Evolutionary conservation across 495 filamentous ascomycete genomes (phyloP), one percentile per base, ranked within the genome.

Genomic region (Clohesyomyces aquaticus): DNA sequence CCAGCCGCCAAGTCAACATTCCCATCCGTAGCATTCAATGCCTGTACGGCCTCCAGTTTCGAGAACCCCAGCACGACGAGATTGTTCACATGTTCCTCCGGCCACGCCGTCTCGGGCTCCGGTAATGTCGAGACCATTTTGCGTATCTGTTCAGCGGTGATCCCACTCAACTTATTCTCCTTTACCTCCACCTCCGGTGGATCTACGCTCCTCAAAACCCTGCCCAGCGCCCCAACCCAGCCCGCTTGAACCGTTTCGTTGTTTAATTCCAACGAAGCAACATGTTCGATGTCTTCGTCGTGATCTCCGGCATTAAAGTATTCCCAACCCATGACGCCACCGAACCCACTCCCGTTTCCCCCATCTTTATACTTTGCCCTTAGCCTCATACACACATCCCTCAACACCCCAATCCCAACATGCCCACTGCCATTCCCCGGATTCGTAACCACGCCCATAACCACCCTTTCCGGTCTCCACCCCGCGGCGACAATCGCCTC

Each of bases 1-100:
- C 89, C 87, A 53, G 93, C 92, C 19, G 94, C 94, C 56, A 86
- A 82, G 52, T 97, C 88, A 28, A 97, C 81, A 73, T 98, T 89
- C 6, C 94, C 94, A 21, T 85, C 86, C 16, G 91, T 90, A 22
- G 87, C 87, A 67, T 92, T 86, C 62, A 98, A 76, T 1, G 93
- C 93, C 47, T 84, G 84, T 61, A 93, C 81, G 1, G 91, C 93
- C 62, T 91, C 80, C 35, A 89, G 85, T 55, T 87, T 86, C 10
- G 83, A 82, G 72, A 95, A 91, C 0, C 94, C 94, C 41, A 98
- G 79, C 21, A 87, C 84, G 43, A 87, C 84, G 50, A 98, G 81
- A 65, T 87, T 87, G 42, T 87, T 82, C 47, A 93, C 84, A 45
- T 82, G 76, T 65, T 85, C 85, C 26, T 80, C 78, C 4, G 86